Base-by-base conservation (phyloP, 192 early-diverging fungal genomes). In the Obelidium mucronatum region DNA sequence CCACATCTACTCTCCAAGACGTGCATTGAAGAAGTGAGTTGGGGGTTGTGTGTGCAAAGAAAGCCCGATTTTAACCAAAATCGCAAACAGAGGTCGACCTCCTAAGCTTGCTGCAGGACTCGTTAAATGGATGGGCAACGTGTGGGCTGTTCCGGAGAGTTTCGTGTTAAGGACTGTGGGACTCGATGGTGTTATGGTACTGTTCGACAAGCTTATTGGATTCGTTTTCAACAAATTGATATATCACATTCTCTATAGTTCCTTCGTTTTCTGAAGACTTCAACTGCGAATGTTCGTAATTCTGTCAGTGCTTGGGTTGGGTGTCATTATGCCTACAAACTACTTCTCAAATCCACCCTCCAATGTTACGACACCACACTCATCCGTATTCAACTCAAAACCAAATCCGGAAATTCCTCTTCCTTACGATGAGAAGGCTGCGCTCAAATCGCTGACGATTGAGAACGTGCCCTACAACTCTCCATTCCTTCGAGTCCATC, bases 241-340 rank as follows among this genome's bases (percentile, higher is more conserved):
- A n/a, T n/a, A n/a, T n/a, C n/a, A n/a, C n/a, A n/a, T n/a, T n/a
- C n/a, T 34, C 33, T 54, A n/a, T 65, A 82, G 80, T 73, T 78
- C 51, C 76, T 88, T 5, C 77, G 87, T 19, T 88, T 88, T 65
- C 78, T 88, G 28, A 83, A 82, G 66, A 80, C 75, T 42, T 83
- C 87, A 6, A 65, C 74, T 36, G 53, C 66, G 42, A 5, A 52
- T 87, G 53, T 88, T 88, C 53, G 36, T 65, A 3, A 34, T 85
- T 4, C 79, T 88, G 30, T 42, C 66, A 2, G 48, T 88, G 28
- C 54, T 88, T 39, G 84, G 87, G 5, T 72, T 87, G 31, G 52
- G 65, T 1, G 53, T 86, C 2, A 15, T 88, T 30, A 82, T 75
- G 48, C 87, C 87, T 2, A 77, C 87, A 59, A 88, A 88, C 79